Percentiles rank a stretch among this genome's conserved stretches.
phyloP scores from a whole-genome alignment of 371 early-diverging fungal species.

The Mucor saturninus region DNA sequence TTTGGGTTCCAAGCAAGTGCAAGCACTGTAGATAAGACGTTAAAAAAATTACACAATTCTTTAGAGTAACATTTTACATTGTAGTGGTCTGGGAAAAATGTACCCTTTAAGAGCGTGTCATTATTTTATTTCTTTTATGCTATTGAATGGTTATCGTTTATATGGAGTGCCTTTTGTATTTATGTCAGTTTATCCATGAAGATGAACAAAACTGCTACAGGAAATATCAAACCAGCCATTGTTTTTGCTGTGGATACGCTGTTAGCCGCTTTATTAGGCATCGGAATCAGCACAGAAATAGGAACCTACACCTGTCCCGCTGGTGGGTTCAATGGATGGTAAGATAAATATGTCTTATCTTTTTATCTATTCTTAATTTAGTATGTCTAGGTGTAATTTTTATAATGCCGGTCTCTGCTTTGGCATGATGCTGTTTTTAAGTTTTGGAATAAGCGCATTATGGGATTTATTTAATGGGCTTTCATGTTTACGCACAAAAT shows the following conservation, averaged over 20 bases:
- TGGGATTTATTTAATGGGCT: slow-evolving; percentile 15
- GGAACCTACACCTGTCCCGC: slow-evolving; percentile 27
- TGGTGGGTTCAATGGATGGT: slow-evolving; percentile 35
- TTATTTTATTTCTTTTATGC: slow-evolving; percentile 33
- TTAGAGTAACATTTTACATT: neutral
- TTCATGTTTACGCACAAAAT: slow-evolving; percentile 20
- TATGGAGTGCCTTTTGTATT: slow-evolving; percentile 34
- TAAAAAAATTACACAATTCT: neutral
- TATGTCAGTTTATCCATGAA: slow-evolving; percentile 32
- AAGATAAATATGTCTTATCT: neutral
- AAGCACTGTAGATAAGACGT: slow-evolving; percentile 23
- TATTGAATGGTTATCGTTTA: slow-evolving; percentile 22
- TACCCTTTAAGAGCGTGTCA: slow-evolving; percentile 18
- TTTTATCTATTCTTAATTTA: neutral
- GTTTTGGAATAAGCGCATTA: slow-evolving; percentile 16
- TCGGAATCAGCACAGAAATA: slow-evolving; percentile 28
- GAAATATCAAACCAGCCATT: slow-evolving; percentile 30
- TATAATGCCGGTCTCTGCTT: slow-evolving; percentile 36
- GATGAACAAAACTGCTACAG: slow-evolving; percentile 18
- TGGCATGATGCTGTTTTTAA: slow-evolving; percentile 25
- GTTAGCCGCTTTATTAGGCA: slow-evolving; percentile 30
- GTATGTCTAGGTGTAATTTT: slow-evolving; percentile 34
- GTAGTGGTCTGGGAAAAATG: slow-evolving; percentile 5
- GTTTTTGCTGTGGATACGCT: neutral
- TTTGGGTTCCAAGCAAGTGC: slow-evolving; percentile 44